These are phyloP conservation scores for Aspergillus heteromorphus DNA, from an alignment of 495 filamentous ascomycete genomes.

Conservation along the genomic window DNA sequence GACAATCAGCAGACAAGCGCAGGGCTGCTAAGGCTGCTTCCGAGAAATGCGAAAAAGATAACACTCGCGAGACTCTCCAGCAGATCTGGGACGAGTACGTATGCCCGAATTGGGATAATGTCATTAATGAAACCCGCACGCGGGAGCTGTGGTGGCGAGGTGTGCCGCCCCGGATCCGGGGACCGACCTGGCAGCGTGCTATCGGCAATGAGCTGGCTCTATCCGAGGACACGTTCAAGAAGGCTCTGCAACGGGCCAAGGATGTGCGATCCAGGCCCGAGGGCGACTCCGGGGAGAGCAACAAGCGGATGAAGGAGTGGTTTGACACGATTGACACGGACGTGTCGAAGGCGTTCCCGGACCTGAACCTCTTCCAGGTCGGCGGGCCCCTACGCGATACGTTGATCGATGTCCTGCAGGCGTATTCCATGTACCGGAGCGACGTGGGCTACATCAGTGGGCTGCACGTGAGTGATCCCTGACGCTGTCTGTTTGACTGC, in stretches of 20 bases:
- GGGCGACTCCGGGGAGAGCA: slow-evolving; percentile 42
- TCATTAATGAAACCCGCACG: slow-evolving; percentile 67
- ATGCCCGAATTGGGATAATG: slow-evolving; percentile 75
- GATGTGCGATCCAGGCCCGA: slow-evolving; percentile 52
- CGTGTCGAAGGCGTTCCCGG: slow-evolving; percentile 65
- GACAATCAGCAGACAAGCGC: slow-evolving; percentile 37
- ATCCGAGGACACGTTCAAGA: slow-evolving; percentile 67
- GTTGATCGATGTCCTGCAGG: slow-evolving; percentile 75
- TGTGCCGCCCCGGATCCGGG: slow-evolving; percentile 71
- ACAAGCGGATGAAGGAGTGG: slow-evolving; percentile 49
- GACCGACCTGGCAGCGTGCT: slow-evolving; percentile 78
- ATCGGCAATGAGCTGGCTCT: slow-evolving; percentile 87
- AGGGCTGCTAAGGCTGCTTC: slow-evolving; percentile 46
- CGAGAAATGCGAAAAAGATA: slow-evolving; percentile 57
- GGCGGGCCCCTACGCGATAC: slow-evolving; percentile 69
- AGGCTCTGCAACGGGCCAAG: slow-evolving; percentile 70
- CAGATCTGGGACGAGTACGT: slow-evolving; percentile 87
- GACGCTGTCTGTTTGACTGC: not conserved
- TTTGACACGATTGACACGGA: slow-evolving; percentile 68
- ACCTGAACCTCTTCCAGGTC: slow-evolving; percentile 78
- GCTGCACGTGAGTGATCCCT: slow-evolving; percentile 49
- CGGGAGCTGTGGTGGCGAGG: slow-evolving; percentile 94
- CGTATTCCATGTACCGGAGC: slow-evolving; percentile 88
- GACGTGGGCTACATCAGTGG: slow-evolving; percentile 90
- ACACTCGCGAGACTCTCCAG: slow-evolving; percentile 55